Conservation (phyloP, 2,329 filamentous ascomycete genomes). For the Magnaporthales sp. region DNA sequence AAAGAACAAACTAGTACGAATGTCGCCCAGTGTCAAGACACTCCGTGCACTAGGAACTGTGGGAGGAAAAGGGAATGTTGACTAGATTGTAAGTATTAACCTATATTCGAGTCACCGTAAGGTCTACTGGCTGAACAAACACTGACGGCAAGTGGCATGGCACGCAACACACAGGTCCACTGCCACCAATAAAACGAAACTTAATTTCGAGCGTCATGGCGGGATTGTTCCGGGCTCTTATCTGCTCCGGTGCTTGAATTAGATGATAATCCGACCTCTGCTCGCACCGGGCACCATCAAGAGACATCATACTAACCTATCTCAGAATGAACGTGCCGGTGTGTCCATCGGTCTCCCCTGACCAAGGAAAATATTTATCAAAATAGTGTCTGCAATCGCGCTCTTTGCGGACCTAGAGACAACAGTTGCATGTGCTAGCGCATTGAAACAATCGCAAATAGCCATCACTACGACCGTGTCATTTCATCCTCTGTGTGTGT, state of each 20-base stretch:
- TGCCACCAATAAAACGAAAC: background rate
- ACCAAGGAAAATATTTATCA: background rate
- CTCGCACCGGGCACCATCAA: background rate
- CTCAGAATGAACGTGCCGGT: background rate
- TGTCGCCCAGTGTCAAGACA: background rate
- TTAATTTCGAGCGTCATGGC: background rate
- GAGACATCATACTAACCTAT: background rate
- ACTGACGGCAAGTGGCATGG: background rate
- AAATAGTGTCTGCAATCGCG: background rate
- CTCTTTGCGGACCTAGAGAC: background rate
- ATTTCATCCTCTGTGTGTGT: background rate
- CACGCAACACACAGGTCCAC: background rate
- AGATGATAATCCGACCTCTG: background rate
- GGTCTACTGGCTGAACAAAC: background rate
- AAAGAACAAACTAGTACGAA: background rate
- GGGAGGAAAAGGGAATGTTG: conserved; percentile 12
- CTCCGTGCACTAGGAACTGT: background rate
- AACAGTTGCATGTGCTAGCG: too few relatives aligned
- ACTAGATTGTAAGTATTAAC: conserved; percentile 6
- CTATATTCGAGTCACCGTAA: background rate
- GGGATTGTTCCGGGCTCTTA: background rate
- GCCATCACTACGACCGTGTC: too few relatives aligned
- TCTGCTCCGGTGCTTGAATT: background rate
- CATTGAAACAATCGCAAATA: too few relatives aligned
- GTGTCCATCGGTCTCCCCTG: background rate